Evolutionary conservation across 805 yeast genomes (phyloP).

Genomic region (Groenewaldozyma salmanticensis): DNA sequence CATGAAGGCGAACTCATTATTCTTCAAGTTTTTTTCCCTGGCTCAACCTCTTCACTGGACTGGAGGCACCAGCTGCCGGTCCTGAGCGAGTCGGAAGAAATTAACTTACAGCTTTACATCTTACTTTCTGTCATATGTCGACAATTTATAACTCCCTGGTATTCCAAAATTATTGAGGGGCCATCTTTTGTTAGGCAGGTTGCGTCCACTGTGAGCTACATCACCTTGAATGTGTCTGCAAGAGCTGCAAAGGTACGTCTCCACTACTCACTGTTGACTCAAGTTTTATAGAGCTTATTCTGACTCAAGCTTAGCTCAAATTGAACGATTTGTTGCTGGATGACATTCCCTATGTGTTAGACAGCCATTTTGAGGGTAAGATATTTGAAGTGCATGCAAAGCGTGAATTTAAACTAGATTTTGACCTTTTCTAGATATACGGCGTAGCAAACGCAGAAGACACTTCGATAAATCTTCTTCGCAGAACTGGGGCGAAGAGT

Average conservation of each 20-base stretch:
- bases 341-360: conserved; percentile 35
- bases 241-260: conserved; percentile 24
- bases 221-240: conserved; percentile 34
- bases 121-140: conserved; percentile 37
- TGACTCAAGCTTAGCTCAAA: conserved; percentile 22
- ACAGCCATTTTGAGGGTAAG: conserved; percentile 30
- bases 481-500: conserved; percentile 26
- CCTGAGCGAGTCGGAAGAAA: conserved; percentile 30
- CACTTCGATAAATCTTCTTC: conserved; percentile 28
- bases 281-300: not conserved
- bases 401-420: not conserved
- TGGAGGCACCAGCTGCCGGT: conserved; percentile 28
- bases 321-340: conserved; percentile 33
- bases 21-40: conserved; percentile 16
- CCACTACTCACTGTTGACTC: not conserved
- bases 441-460: conserved; percentile 16
- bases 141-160: conserved; percentile 41
- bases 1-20: conserved; percentile 17
- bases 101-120: conserved; percentile 39
- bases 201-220: conserved; percentile 21
- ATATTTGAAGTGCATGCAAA: conserved; percentile 7
- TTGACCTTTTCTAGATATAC: conserved; percentile 3
- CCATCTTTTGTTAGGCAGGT: conserved; percentile 35
- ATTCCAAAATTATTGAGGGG: conserved; percentile 33
- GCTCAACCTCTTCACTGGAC: conserved; percentile 11